Evolutionary conservation across 1,284 basidiomycete species (phyloP).

Genomic region (Quambalaria eucalypti): DNA sequence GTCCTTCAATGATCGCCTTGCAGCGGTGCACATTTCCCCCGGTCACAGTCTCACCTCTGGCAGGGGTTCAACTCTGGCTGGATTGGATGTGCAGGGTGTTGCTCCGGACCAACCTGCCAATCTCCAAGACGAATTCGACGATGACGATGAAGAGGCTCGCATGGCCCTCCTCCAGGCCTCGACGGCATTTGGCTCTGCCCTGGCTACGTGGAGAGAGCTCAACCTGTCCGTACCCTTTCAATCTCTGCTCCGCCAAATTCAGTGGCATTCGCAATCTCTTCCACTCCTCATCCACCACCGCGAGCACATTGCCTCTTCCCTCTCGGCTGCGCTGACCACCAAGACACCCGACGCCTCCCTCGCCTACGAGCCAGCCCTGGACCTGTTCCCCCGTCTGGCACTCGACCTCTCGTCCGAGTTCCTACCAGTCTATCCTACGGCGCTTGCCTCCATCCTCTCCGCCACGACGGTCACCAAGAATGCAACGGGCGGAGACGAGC

Average conservation of each 20-base stretch:
- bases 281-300: constrained; percentile 42
- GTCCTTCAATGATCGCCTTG: constrained; percentile 45
- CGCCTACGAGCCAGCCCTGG: constrained; percentile 40
- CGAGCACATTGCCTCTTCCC: constrained; percentile 14
- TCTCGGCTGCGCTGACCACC: constrained; percentile 14
- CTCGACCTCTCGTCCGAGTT: constrained; percentile 41
- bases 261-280: constrained; percentile 26
- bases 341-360: constrained; percentile 19
- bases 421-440: constrained; percentile 34
- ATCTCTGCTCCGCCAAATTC: constrained; percentile 20
- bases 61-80: constrained; percentile 21
- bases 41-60: constrained; percentile 20
- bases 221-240: constrained; percentile 42
- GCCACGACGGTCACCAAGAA: constrained; percentile 34
- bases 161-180: constrained; percentile 18
- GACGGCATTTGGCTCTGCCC: constrained; percentile 29
- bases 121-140: constrained; percentile 8
- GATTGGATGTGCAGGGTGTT: constrained; percentile 25
- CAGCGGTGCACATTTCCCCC: constrained; percentile 34
- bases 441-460: constrained; percentile 28
- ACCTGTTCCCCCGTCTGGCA: constrained; percentile 43
- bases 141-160: constrained; percentile 11
- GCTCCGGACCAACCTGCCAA: not conserved
- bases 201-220: constrained; percentile 40
- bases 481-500: constrained; percentile 35